Conservation (phyloP, 768 basidiomycete species). For the Auricularia cornea region DNA sequence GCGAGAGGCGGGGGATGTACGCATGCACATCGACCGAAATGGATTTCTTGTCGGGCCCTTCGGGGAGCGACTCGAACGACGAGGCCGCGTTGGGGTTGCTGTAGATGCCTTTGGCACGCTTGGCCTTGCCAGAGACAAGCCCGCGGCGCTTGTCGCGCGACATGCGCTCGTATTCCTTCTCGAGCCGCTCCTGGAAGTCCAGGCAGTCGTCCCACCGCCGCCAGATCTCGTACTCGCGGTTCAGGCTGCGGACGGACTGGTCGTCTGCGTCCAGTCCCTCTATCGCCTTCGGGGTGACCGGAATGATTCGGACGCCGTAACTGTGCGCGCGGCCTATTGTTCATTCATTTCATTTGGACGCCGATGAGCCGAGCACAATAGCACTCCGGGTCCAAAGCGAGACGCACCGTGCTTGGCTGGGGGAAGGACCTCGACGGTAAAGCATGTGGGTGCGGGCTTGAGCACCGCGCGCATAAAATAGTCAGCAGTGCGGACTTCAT, state of each 20-base stretch:
- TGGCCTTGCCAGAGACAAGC: constrained; percentile 64
- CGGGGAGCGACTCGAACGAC: constrained; percentile 79
- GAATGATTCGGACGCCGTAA: constrained; percentile 55
- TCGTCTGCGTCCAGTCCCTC: constrained; percentile 10
- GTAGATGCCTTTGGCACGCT: constrained; percentile 32
- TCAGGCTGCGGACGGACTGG: constrained; percentile 16
- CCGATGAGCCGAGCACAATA: not conserved
- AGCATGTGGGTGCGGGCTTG: constrained; percentile 48
- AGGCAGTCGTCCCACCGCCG: constrained; percentile 79
- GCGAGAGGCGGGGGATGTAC: constrained; percentile 57
- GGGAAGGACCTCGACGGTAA: constrained; percentile 49
- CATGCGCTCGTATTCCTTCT: constrained; percentile 52
- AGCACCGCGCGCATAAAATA: constrained; percentile 54
- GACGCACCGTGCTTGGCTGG: constrained; percentile 49
- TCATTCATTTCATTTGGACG: not conserved
- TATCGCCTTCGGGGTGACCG: constrained; percentile 22
- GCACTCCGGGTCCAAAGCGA: not conserved
- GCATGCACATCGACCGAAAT: constrained; percentile 63
- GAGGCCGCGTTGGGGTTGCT: constrained; percentile 50
- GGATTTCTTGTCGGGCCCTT: constrained; percentile 70
- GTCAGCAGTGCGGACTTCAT: not conserved
- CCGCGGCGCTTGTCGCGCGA: constrained; percentile 62
- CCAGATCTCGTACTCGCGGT: constrained; percentile 63
- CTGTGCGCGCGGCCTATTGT: constrained; percentile 41
- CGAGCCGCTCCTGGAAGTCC: constrained; percentile 62